Percentiles rank a stretch among this genome's conserved stretches.
phyloP scores from a whole-genome alignment of 306 rosid species.

The Lagenaria siceraria region DNA sequence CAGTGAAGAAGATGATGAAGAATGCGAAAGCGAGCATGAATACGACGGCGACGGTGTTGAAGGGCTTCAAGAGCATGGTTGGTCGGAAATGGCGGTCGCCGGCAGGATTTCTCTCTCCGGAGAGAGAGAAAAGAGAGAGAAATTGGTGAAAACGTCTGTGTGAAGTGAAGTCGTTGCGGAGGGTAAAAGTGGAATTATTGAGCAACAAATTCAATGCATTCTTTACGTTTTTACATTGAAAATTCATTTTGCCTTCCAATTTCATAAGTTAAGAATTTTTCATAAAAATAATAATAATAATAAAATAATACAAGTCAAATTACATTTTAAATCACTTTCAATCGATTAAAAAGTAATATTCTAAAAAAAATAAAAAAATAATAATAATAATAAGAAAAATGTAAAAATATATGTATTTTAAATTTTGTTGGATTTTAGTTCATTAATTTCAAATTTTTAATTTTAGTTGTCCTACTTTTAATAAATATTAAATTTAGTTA shows the following conservation, averaged over 20 bases:
- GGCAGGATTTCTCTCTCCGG: constrained; percentile 5
- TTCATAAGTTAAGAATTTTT: too few species aligned
- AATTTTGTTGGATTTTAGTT: too few species aligned
- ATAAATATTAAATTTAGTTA: too few species aligned
- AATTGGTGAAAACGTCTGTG: neutral
- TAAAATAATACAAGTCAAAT: too few species aligned
- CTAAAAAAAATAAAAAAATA: too few species aligned
- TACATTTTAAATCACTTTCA: neutral
- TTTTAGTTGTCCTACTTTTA: too few species aligned
- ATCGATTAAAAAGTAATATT: too few species aligned
- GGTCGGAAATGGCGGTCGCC: neutral
- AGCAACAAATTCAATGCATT: neutral
- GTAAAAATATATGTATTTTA: too few species aligned
- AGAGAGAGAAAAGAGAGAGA: neutral
- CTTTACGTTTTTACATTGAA: neutral
- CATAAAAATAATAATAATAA: too few species aligned
- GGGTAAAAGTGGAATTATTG: neutral
- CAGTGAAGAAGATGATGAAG: constrained; percentile 50
- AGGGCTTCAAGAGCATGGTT: constrained; percentile 43
- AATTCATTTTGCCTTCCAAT: neutral
- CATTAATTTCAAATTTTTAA: too few species aligned
- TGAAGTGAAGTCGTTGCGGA: neutral
- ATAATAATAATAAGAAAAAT: too few species aligned
- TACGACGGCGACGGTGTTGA: constrained; percentile 34
- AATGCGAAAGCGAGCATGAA: constrained; percentile 39